Evolutionary conservation across 352 stramenopile species (phyloP).

Genomic region (Pythium chondricola): DNA sequence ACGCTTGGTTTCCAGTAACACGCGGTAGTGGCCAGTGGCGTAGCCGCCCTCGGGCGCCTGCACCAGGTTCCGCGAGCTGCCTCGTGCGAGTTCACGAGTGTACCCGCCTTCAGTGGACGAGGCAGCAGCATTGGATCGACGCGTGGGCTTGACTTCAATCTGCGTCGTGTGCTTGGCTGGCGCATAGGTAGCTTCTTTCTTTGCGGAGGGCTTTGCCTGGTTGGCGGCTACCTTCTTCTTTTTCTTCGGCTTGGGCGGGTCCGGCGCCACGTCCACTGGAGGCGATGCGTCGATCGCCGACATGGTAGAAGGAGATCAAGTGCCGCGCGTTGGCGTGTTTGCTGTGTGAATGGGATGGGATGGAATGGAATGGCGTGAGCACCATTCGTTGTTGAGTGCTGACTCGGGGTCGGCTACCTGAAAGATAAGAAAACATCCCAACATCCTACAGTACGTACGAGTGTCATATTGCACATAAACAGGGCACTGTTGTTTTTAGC

Average conservation of each 20-base stretch:
- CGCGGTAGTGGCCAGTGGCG: constrained; percentile 35
- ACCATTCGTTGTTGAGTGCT: no score
- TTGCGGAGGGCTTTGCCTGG: background rate
- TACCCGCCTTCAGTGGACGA: no score
- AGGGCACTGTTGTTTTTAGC: no score
- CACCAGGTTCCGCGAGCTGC: background rate
- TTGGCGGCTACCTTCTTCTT: constrained; percentile 9
- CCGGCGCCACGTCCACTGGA: background rate
- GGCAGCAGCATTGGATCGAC: background rate
- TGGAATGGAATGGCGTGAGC: no score
- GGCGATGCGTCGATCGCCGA: no score
- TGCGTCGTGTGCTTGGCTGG: background rate
- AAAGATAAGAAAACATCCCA: no score
- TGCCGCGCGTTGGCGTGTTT: background rate
- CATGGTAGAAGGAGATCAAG: no score
- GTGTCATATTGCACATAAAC: no score
- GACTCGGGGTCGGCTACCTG: no score
- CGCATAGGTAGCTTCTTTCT: background rate
- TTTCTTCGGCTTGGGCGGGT: constrained; percentile 8
- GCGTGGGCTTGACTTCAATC: background rate
- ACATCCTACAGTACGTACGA: no score
- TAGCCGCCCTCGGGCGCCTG: constrained; percentile 16
- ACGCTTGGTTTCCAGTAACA: constrained; percentile 42
- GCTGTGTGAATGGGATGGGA: background rate
- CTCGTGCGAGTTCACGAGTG: constrained; percentile 1